Conservation (phyloP, 2,329 filamentous ascomycete species). For the Verticillium klebahnii region DNA sequence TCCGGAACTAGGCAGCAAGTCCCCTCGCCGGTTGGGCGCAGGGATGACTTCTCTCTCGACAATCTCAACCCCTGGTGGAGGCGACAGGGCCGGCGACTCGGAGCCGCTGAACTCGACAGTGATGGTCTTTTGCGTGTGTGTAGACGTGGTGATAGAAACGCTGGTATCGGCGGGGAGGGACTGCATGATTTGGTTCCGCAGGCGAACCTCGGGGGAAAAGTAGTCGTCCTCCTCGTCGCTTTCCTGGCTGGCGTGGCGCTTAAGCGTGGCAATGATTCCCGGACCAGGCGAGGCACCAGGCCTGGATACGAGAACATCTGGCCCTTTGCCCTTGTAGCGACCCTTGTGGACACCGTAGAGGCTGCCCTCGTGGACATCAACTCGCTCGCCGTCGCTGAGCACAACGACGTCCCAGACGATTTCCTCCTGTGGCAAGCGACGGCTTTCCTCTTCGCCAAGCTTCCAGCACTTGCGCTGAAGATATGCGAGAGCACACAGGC, state of each 20-base stretch:
- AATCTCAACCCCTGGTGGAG: slow-evolving; percentile 55
- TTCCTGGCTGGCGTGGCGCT: slow-evolving; percentile 23
- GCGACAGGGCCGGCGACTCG: slow-evolving; percentile 43
- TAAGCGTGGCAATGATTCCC: slow-evolving; percentile 29
- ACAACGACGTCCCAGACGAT: slow-evolving; percentile 65
- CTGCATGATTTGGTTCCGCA: slow-evolving; percentile 50
- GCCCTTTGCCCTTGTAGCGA: slow-evolving; percentile 14
- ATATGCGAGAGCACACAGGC: slow-evolving; percentile 56
- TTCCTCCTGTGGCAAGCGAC: slow-evolving; percentile 45
- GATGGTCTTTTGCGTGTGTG: slow-evolving; percentile 57
- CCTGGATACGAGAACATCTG: slow-evolving; percentile 16
- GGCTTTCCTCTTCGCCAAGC: slow-evolving; percentile 43
- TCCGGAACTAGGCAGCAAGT: slow-evolving; percentile 12
- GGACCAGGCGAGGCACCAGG: slow-evolving; percentile 14
- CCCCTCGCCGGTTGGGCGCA: slow-evolving; percentile 25
- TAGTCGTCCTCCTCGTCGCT: slow-evolving; percentile 9
- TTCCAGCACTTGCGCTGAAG: slow-evolving; percentile 54
- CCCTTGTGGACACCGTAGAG: slow-evolving; percentile 24
- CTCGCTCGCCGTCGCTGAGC: slow-evolving; percentile 50
- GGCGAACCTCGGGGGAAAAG: slow-evolving; percentile 39
- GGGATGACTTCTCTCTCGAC: slow-evolving; percentile 48
- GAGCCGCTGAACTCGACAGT: slow-evolving; percentile 58
- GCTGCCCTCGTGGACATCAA: slow-evolving; percentile 45
- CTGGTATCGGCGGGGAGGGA: slow-evolving; percentile 50
- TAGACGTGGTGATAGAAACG: slow-evolving; percentile 56